These are phyloP conservation scores for Kodamaea suecica DNA, from an alignment of 1,139 yeast species.

Conservation along the genomic window DNA sequence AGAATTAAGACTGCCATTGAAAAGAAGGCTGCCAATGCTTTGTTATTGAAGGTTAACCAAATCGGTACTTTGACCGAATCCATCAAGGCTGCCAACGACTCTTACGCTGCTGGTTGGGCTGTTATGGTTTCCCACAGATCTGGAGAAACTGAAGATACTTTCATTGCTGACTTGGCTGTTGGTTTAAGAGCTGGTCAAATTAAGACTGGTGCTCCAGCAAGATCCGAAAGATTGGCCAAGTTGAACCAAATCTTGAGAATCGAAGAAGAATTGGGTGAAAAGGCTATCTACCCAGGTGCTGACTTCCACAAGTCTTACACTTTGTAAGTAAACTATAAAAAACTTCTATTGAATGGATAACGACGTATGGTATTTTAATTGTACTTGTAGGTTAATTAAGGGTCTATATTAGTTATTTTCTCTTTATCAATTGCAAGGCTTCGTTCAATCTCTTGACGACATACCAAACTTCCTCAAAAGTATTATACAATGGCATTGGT, in stretches of 20 bases:
- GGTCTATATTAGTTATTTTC: too few relatives aligned
- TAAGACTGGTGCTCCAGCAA: conserved; percentile 99
- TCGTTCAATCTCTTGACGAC: conserved; percentile 48
- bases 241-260: conserved; percentile 94
- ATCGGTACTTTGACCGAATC: conserved; percentile 91
- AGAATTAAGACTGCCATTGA: conserved; percentile 94
- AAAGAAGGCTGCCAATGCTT: conserved; percentile 89
- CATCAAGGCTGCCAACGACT: conserved; percentile 87
- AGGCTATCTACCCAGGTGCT: conserved; percentile 91
- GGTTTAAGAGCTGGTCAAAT: conserved; percentile 97
- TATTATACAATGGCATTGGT: conserved; percentile 80
- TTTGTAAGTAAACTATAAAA: conserved; percentile 11
- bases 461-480: conserved; percentile 58
- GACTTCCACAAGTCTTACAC: conserved; percentile 59
- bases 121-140: conserved; percentile 98
- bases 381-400: background rate
- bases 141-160: conserved; percentile 98
- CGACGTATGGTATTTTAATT: conserved; percentile 5
- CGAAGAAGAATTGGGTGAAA: conserved; percentile 95
- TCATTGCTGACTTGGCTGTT: conserved; percentile 94
- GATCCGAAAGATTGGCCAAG: conserved; percentile 98
- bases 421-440: conserved; percentile 15
- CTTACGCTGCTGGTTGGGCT: conserved; percentile 93
- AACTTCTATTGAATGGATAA: conserved; percentile 9
- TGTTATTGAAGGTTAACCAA: conserved; percentile 93